These are phyloP conservation scores for Aspergillus ochraceoroseus DNA, from an alignment of 2,329 filamentous ascomycete genomes.

Conservation along the genomic window DNA sequence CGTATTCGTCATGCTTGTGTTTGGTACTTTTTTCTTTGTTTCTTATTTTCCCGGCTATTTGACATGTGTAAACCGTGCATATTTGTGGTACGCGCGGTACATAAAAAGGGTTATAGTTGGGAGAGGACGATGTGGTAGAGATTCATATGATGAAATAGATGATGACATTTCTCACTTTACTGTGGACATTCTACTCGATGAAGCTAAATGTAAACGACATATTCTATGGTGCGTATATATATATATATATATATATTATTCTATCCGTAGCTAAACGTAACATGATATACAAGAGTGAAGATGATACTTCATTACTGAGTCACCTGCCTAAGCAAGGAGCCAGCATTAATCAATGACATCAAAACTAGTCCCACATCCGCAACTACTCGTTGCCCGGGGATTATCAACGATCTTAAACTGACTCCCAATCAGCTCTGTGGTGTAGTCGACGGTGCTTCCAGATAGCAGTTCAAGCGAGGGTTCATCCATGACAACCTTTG, in stretches of 20 bases:
- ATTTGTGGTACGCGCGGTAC: slow-evolving; percentile 12
- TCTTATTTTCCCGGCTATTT: slow-evolving; percentile 14
- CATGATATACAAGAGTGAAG: slow-evolving; percentile 11
- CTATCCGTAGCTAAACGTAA: slow-evolving; percentile 2
- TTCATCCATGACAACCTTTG: slow-evolving; percentile 86
- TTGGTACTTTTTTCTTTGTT: slow-evolving; percentile 17
- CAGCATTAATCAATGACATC: slow-evolving; percentile 66
- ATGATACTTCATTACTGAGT: slow-evolving; percentile 1
- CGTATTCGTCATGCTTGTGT: slow-evolving; percentile 19
- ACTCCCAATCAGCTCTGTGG: slow-evolving; percentile 86
- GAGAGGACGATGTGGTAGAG: slow-evolving; percentile 14
- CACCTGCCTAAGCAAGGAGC: neutral
- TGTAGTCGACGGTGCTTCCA: slow-evolving; percentile 94
- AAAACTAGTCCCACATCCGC: slow-evolving; percentile 95
- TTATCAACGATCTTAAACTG: slow-evolving; percentile 98
- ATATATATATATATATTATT: slow-evolving; percentile 9
- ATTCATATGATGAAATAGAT: slow-evolving; percentile 22
- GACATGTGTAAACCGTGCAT: slow-evolving; percentile 17
- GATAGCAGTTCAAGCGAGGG: slow-evolving; percentile 82
- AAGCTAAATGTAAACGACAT: no score
- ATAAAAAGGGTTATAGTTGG: slow-evolving; percentile 11
- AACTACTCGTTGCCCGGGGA: slow-evolving; percentile 84
- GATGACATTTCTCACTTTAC: slow-evolving; percentile 14
- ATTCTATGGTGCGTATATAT: slow-evolving; percentile 19
- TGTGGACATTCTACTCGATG: neutral